Base-by-base conservation (phyloP, 1,284 basidiomycete genomes). In the Trichosporon sp. region DNA sequence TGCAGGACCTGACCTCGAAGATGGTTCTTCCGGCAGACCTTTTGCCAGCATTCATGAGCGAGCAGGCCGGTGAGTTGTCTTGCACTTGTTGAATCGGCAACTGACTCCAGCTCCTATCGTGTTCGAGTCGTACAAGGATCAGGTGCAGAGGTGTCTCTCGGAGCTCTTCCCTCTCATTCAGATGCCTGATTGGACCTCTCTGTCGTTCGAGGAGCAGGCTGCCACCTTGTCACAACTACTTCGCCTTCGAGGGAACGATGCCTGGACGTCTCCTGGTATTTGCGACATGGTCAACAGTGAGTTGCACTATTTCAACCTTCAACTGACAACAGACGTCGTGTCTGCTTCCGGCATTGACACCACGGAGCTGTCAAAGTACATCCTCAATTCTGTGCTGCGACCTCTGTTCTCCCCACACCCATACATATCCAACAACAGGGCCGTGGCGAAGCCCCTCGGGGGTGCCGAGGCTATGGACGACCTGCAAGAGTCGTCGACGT, bases 381-480 rank as follows among this genome's bases (percentile, higher is more conserved):
- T 79, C 19, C 73, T 78, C 38, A 12, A 59, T 19, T 37, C 68
- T 56, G 63, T 69, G 5, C 73, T 81, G 21, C 74, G 76, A n/a
- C 68, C 70, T 2, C 70, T 75, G 6, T 80, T 79, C 67, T 70
- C 74, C 38, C 69, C 79, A 12, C 73, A 76, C 35, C 75, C 79
- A 3, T 78, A 78, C 54, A 79, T 81, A 16, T 68, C 69, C 1
- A 40, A 56, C 12, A 65, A 65, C 64, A 26, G 40, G 38, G 64
- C 38, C 8, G 38, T 64, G n/a, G 65, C 3, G 74, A 76, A 0
- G 76, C 80, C 4, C 73, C 75, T 3, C 77, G 59, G 79, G 1
- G 89, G 90, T 64, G 85, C 66, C 31, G 78, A 78, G 40, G 77
- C 81, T 64, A 67, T 80, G 19, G 70, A 73, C 35, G 81, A 83